Evolutionary conservation across 495 filamentous ascomycete genomes (phyloP), one percentile per base, ranked within the genome.

Genomic region (Xylaria palmicola): DNA sequence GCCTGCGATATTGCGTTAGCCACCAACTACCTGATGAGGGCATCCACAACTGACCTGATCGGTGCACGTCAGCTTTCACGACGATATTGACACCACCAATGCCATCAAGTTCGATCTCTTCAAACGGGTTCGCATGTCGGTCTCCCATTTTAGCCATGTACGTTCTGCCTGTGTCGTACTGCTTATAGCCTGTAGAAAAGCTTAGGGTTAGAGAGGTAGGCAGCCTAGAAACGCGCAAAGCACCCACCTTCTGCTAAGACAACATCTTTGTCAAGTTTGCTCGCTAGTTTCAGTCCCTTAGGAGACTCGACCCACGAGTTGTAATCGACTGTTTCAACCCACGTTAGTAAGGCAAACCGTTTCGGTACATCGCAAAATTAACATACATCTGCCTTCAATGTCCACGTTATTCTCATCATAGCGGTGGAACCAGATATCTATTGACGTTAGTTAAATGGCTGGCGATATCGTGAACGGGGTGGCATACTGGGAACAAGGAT

Each of bases 261-360:
- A 34, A 86, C 77, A 66, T 97, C 87, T 69, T 90, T 90, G 59
- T 86, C 76, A n/a, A 97, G 82, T 32, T 79, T 85, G 12, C 82
- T 73, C 10, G 89, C 84, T 45, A 97, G 81, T 60, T 85, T 88
- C 17, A 87, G 85, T 55, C 80, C 93, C 72, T 92, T 88, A 43
- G 89, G 86, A 17, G 94, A 95, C 79, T 98, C 94, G 66, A 96
- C 86, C 94, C 94, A 98, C 0, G 94, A 98, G 77, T 98, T 98
- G 78, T 98, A 98, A 73, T 98, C 94, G 68, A 97, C 92, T 96
- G 65, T 22, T 24, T 44, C 13, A 36, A 20, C 19, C 47, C 13
- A 41, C n/a, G 12, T 60, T 30, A 60, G 19, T 60, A 5, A 8
- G 19, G 34, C n/a, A 29, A 29, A 52, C 19, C 4, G 20, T 44